These are phyloP conservation scores for Mycocentrospora acerina DNA, from an alignment of 2,329 filamentous ascomycete species.

Conservation along the genomic window DNA sequence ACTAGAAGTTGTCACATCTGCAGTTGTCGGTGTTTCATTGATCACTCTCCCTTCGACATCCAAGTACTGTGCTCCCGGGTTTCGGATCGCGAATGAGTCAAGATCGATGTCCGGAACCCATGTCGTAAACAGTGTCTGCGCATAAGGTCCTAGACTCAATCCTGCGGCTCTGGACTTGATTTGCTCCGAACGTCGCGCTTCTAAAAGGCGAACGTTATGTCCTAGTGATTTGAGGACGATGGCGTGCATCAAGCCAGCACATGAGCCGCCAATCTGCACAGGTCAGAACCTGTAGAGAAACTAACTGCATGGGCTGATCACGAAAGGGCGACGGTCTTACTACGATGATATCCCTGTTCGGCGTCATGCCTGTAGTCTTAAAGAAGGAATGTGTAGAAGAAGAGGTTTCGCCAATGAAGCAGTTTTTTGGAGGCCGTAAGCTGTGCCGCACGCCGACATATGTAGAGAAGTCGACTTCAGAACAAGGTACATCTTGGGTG, in stretches of 20 bases:
- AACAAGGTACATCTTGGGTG: too few relatives aligned
- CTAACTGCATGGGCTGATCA: too few relatives aligned
- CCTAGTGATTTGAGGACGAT: conserved; percentile 18
- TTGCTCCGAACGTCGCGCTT: conserved; percentile 9
- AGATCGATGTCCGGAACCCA: conserved; percentile 9
- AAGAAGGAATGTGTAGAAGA: too few relatives aligned
- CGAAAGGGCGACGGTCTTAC: too few relatives aligned
- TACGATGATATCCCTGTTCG: too few relatives aligned
- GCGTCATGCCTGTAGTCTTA: too few relatives aligned
- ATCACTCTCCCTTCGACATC: conserved; percentile 8
- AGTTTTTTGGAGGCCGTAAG: too few relatives aligned
- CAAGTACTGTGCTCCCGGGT: conserved; percentile 11
- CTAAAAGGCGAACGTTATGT: conserved; percentile 14
- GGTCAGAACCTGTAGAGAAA: too few relatives aligned
- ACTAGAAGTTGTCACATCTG: conserved; percentile 14
- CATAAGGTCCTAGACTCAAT: conserved; percentile 15
- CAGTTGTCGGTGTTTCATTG: conserved; percentile 1
- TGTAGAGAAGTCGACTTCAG: too few relatives aligned
- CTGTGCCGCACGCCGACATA: too few relatives aligned
- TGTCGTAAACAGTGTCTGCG: conserved; percentile 11
- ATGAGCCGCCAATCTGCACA: conserved; percentile 15
- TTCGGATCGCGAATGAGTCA: conserved; percentile 8
- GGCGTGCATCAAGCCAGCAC: conserved; percentile 23
- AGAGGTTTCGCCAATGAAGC: too few relatives aligned
- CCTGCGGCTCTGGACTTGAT: conserved; percentile 19